A percentile compares a stretch with the other conserved stretches of the same genome.
phyloP scores from a whole-genome alignment of 257 asterid genomes.

The Ilex aquifolium region DNA sequence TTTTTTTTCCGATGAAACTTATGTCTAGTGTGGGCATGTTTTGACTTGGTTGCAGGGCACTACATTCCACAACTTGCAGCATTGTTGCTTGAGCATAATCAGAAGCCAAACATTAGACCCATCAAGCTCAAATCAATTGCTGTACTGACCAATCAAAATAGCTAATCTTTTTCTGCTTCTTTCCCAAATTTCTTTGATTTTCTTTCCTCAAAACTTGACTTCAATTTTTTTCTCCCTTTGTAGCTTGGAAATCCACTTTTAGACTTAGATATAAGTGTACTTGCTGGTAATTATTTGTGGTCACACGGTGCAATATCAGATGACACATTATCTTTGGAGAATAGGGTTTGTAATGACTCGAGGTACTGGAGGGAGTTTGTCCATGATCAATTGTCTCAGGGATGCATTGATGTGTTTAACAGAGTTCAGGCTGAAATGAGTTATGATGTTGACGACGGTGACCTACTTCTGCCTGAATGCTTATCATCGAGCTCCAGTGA shows the following conservation, averaged over 20 bases:
- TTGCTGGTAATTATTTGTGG: constrained; percentile 18
- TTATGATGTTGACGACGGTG: constrained; percentile 3
- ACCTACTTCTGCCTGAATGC: constrained; percentile 15
- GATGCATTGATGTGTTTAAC: background rate
- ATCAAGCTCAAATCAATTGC: constrained; percentile 26
- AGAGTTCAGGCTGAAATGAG: constrained; percentile 14
- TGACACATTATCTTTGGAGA: constrained; percentile 16
- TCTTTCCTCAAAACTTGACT: background rate
- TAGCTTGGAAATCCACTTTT: constrained; percentile 27
- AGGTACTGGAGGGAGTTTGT: constrained; percentile 8
- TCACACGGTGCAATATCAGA: constrained; percentile 26
- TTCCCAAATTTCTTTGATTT: too few species aligned
- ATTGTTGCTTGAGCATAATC: constrained; percentile 23
- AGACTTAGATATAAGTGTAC: constrained; percentile 14
- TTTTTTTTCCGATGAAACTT: too few species aligned
- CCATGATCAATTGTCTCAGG: constrained; percentile 4
- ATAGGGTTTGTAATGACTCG: constrained; percentile 16
- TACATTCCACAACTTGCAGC: constrained; percentile 21
- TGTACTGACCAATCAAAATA: constrained; percentile 1
- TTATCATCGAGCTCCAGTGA: background rate
- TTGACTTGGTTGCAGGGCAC: constrained; percentile 13
- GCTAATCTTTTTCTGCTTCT: too few species aligned
- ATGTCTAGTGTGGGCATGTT: too few species aligned
- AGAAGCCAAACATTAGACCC: constrained; percentile 11
- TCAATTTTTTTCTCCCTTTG: background rate